Evolutionary conservation across 2,329 filamentous ascomycete genomes (phyloP).

Genomic region (Parastagonospora nodorum): DNA sequence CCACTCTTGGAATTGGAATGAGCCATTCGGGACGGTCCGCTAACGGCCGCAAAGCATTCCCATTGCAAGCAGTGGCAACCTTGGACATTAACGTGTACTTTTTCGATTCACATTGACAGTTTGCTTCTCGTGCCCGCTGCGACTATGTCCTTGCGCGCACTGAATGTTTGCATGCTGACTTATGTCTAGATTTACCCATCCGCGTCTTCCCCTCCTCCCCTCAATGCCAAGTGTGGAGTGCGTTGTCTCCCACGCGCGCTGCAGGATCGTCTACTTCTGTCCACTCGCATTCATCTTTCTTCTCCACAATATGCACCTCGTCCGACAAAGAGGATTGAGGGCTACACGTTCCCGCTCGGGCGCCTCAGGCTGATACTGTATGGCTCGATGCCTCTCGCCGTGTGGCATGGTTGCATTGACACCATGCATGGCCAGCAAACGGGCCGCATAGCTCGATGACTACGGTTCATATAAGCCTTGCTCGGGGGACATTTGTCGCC

Average conservation of each 20-base stretch:
- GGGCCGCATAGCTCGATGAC: slow-evolving; percentile 17
- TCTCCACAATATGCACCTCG: slow-evolving; percentile 22
- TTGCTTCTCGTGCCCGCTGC: not conserved
- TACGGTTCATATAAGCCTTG: slow-evolving; percentile 25
- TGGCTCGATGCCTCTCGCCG: not conserved
- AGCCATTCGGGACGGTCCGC: slow-evolving; percentile 23
- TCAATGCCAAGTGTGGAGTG: slow-evolving; percentile 36
- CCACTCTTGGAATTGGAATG: slow-evolving; percentile 14
- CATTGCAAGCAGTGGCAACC: not conserved
- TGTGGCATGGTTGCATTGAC: slow-evolving; percentile 31
- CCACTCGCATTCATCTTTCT: slow-evolving; percentile 18
- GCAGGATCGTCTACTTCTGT: slow-evolving; percentile 15
- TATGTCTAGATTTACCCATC: not conserved
- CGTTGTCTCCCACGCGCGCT: slow-evolving; percentile 32
- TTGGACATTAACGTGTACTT: too few relatives aligned
- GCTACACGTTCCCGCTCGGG: slow-evolving; percentile 16
- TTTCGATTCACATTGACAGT: too few relatives aligned
- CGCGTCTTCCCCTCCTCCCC: not conserved
- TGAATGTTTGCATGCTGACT: not conserved
- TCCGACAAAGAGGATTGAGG: slow-evolving; percentile 17
- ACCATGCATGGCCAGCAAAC: slow-evolving; percentile 37
- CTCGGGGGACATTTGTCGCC: slow-evolving; percentile 2
- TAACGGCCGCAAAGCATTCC: slow-evolving; percentile 14
- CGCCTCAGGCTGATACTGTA: slow-evolving; percentile 2
- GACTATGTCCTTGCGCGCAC: not conserved